A percentile compares a stretch with the other conserved stretches of the same genome.
Evolutionary conservation across 148 eudicot species (phyloP).

Genomic region (Fagopyrum tataricum): DNA sequence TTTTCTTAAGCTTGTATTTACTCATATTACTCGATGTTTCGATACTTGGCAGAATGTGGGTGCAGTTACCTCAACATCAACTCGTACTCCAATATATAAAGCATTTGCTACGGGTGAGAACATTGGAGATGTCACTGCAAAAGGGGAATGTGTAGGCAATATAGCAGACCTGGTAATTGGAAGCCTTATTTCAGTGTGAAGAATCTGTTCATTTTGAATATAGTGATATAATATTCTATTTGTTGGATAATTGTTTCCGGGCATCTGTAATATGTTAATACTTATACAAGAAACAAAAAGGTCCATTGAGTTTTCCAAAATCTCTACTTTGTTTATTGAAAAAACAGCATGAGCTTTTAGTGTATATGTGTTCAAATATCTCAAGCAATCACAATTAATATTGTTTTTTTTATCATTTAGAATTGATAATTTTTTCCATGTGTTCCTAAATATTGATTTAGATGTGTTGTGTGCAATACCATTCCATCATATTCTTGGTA

Average conservation of each 20-base stretch:
- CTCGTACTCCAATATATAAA: slow-evolving; percentile 95
- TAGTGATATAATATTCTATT: neutral
- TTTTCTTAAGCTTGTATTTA: neutral
- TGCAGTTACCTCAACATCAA: slow-evolving; percentile 97
- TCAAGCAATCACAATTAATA: neutral
- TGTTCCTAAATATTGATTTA: neutral
- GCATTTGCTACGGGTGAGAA: slow-evolving; percentile 96
- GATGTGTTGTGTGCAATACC: neutral
- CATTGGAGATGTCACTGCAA: slow-evolving; percentile 97
- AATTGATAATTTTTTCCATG: neutral
- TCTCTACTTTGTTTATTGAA: neutral
- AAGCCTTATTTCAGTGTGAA: neutral
- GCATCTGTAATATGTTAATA: neutral
- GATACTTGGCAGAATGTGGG: slow-evolving; percentile 61
- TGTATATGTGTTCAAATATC: neutral
- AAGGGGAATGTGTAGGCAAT: slow-evolving; percentile 98
- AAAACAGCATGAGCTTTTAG: neutral
- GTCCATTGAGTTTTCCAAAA: neutral
- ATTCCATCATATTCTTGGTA: neutral
- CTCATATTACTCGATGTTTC: neutral
- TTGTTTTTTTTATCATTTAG: neutral
- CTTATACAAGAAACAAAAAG: neutral
- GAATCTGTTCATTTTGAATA: neutral
- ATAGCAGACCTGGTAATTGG: slow-evolving; percentile 78
- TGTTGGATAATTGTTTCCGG: neutral